Percentiles rank a stretch among this genome's conserved stretches.
Evolutionary conservation across 495 filamentous ascomycete genomes (phyloP).

Genomic region (Daldinia bambusicola): DNA sequence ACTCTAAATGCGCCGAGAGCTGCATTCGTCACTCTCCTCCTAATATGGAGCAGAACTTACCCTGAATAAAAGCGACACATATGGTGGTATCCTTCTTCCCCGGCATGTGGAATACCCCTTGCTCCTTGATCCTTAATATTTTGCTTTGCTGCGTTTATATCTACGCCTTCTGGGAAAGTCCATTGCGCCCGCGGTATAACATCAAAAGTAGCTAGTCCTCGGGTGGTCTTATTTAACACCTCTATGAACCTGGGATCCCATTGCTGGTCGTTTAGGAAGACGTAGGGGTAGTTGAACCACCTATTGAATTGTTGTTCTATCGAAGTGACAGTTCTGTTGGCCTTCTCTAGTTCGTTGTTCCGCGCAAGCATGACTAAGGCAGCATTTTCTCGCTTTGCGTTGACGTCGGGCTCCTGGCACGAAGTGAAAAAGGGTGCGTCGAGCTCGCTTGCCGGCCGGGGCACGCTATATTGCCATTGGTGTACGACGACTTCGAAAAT

Average conservation of each 20-base stretch:
- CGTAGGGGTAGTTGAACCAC: slow-evolving; percentile 96
- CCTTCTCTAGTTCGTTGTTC: slow-evolving; percentile 86
- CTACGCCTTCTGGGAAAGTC: slow-evolving; percentile 90
- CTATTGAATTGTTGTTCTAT: slow-evolving; percentile 97
- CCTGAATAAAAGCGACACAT: slow-evolving; percentile 99
- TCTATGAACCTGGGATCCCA: slow-evolving; percentile 88
- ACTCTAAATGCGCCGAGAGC: neutral
- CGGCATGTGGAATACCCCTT: slow-evolving; percentile 91
- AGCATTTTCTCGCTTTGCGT: slow-evolving; percentile 80
- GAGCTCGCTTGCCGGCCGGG: slow-evolving; percentile 44
- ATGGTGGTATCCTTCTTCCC: slow-evolving; percentile 97
- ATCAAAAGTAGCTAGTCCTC: slow-evolving; percentile 81
- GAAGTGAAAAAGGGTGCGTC: slow-evolving; percentile 57
- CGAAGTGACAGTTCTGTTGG: slow-evolving; percentile 86
- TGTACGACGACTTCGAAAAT: slow-evolving; percentile 46
- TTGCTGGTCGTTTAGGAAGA: slow-evolving; percentile 90
- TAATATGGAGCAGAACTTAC: slow-evolving; percentile 55
- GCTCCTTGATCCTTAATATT: slow-evolving; percentile 87
- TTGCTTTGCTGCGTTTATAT: slow-evolving; percentile 80
- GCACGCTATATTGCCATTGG: slow-evolving; percentile 43
- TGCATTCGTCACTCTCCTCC: neutral
- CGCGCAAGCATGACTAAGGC: slow-evolving; percentile 87
- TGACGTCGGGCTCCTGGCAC: slow-evolving; percentile 57
- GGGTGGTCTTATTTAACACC: slow-evolving; percentile 80
- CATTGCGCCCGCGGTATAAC: slow-evolving; percentile 85